A percentile compares a stretch with the other conserved stretches of the same genome.
Evolutionary conservation across 2,329 filamentous ascomycete genomes (phyloP).

Genomic region (Lachnellula hyalina): DNA sequence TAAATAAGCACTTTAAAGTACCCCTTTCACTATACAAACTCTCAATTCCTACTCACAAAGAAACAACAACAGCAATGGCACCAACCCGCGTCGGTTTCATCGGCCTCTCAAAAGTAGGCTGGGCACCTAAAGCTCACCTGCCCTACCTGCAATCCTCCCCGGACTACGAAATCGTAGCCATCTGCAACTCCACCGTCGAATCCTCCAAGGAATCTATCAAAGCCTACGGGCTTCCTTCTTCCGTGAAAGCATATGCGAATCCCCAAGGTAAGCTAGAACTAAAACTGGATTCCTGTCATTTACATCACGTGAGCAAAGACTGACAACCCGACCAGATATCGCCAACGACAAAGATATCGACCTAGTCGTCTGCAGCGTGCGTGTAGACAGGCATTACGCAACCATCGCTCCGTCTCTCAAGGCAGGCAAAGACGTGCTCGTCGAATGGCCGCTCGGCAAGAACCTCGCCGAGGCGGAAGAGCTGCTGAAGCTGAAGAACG

Average conservation of each 20-base stretch:
- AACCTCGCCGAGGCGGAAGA: constrained; percentile 39
- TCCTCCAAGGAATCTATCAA: constrained; percentile 39
- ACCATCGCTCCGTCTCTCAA: constrained; percentile 38
- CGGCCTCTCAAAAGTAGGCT: constrained; percentile 25
- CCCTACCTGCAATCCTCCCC: constrained; percentile 21
- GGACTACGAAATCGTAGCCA: constrained; percentile 43
- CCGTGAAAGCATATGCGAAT: constrained; percentile 40
- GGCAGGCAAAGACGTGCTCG: constrained; percentile 43
- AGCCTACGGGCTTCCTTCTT: constrained; percentile 33
- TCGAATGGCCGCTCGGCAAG: constrained; percentile 45
- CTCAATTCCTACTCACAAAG: neutral
- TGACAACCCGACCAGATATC: constrained; percentile 28
- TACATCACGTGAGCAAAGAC: neutral
- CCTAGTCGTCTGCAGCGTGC: constrained; percentile 41
- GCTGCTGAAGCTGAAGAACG: constrained; percentile 37
- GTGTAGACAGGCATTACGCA: constrained; percentile 39
- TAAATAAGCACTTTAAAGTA: neutral
- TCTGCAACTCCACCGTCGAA: constrained; percentile 42
- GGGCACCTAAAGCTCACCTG: constrained; percentile 35
- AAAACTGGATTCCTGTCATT: no score
- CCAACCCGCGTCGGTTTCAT: constrained; percentile 22
- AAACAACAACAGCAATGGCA: constrained; percentile 10
- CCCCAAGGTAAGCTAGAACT: constrained; percentile 27
- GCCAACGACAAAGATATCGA: constrained; percentile 43
- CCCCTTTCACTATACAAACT: neutral